These are phyloP conservation scores for Wickerhamiella parazyma DNA, from an alignment of 805 yeast genomes.

Conservation along the genomic window DNA sequence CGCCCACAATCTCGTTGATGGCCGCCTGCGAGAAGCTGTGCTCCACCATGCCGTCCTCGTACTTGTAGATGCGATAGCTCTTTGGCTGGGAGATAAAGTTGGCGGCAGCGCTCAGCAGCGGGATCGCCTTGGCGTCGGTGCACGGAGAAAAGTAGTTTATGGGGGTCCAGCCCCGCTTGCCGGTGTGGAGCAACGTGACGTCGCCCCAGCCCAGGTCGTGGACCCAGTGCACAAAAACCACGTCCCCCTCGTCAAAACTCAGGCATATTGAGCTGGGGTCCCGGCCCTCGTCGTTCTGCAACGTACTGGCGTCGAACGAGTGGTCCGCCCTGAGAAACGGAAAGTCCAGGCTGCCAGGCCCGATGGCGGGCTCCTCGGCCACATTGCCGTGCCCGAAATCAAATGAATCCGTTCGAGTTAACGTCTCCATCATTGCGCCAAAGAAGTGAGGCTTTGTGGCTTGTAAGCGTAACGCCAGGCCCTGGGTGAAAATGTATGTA, in stretches of 20 bases:
- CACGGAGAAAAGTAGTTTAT: conserved; percentile 29
- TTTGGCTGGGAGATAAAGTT: conserved; percentile 26
- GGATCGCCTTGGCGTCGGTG: conserved; percentile 26
- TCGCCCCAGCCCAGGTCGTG: conserved; percentile 34
- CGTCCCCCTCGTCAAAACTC: conserved; percentile 26
- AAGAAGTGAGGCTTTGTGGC: neutral
- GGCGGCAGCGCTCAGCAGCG: conserved; percentile 27
- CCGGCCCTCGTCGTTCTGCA: conserved; percentile 18
- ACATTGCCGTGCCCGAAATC: conserved; percentile 5
- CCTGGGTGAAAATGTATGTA: conserved; percentile 1
- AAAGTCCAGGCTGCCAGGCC: conserved; percentile 16
- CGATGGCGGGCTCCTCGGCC: neutral
- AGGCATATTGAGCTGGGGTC: conserved; percentile 26
- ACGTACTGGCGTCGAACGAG: conserved; percentile 22
- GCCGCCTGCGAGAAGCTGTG: conserved; percentile 26
- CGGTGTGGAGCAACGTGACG: conserved; percentile 27
- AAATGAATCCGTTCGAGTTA: conserved; percentile 7
- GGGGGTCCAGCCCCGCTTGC: conserved; percentile 32
- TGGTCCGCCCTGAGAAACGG: conserved; percentile 27
- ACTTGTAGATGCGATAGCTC: conserved; percentile 16
- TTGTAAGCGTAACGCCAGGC: neutral
- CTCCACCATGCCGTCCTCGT: conserved; percentile 8
- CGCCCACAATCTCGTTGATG: conserved; percentile 27
- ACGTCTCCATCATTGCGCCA: conserved; percentile 1
- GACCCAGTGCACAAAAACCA: conserved; percentile 27